Conservation (phyloP, 108 stramenopile species). For the Skeletonema costatum region DNA sequence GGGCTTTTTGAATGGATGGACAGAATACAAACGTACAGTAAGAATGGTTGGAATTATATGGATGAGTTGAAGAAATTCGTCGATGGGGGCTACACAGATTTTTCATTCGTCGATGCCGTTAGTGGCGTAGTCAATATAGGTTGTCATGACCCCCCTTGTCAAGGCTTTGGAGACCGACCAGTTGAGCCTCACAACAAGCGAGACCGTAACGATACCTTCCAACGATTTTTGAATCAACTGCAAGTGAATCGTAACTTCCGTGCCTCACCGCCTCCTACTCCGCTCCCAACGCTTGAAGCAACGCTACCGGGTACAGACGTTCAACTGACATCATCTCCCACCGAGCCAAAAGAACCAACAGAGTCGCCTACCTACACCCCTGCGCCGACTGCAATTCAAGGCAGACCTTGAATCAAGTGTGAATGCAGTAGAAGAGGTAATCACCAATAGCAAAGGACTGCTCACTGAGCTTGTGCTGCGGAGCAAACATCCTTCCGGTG, state of each 20-base stretch:
- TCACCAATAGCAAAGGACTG: slow-evolving; percentile 7
- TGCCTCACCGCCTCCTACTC: slow-evolving; percentile 29
- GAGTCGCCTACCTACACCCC: slow-evolving; percentile 17
- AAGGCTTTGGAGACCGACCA: slow-evolving; percentile 9
- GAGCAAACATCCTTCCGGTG: slow-evolving; percentile 35
- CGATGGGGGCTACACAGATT: slow-evolving; percentile 43
- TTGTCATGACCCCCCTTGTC: slow-evolving; percentile 46
- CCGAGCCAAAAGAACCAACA: slow-evolving; percentile 6
- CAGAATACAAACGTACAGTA: slow-evolving; percentile 42
- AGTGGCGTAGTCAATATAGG: slow-evolving; percentile 36
- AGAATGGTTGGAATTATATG: slow-evolving; percentile 45
- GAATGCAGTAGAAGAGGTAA: slow-evolving; percentile 8
- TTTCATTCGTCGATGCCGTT: slow-evolving; percentile 38
- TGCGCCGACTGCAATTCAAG: slow-evolving; percentile 20
- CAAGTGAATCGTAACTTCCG: slow-evolving; percentile 27
- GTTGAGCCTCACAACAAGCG: slow-evolving; percentile 35
- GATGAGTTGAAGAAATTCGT: slow-evolving; percentile 31
- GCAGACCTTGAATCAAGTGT: slow-evolving; percentile 11
- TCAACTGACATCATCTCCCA: slow-evolving; percentile 15
- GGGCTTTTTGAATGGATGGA: slow-evolving; percentile 53
- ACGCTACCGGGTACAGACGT: slow-evolving; percentile 7
- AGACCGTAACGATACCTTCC: slow-evolving; percentile 39
- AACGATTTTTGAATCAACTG: slow-evolving; percentile 35
- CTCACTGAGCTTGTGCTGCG: slow-evolving; percentile 19
- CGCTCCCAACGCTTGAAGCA: slow-evolving; percentile 22